Evolutionary conservation across 306 rosid genomes (phyloP).

Genomic region (Lathyrus oleraceus): DNA sequence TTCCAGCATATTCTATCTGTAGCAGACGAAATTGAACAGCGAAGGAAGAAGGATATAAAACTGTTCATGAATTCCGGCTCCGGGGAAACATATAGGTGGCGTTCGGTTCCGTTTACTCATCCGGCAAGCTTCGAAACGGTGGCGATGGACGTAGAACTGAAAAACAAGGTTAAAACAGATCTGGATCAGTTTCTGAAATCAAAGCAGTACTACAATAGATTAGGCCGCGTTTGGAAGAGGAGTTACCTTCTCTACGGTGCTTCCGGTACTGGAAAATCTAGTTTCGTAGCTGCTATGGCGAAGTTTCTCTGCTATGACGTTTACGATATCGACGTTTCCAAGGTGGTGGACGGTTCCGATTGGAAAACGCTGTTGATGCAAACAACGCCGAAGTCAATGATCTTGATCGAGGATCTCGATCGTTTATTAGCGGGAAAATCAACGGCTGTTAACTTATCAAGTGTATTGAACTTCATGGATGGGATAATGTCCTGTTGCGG

Average conservation of each 20-base stretch:
- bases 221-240: constrained; percentile 96
- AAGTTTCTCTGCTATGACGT: constrained; percentile 74
- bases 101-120: constrained; percentile 64
- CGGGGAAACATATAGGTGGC: constrained; percentile 56
- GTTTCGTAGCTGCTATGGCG: constrained; percentile 91
- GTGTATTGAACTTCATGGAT: constrained; percentile 84
- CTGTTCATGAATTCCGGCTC: constrained; percentile 48
- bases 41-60: constrained; percentile 56
- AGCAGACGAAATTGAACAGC: constrained; percentile 66
- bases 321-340: constrained; percentile 71
- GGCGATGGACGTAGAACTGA: constrained; percentile 70
- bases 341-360: constrained; percentile 55
- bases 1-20: constrained; percentile 77
- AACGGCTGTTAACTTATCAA: constrained; percentile 51
- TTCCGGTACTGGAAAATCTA: constrained; percentile 82
- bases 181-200: constrained; percentile 80
- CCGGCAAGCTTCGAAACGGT: constrained; percentile 86
- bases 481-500: constrained; percentile 73
- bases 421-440: constrained; percentile 49
- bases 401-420: constrained; percentile 82
- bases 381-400: constrained; percentile 66
- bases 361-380: constrained; percentile 59
- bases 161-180: constrained; percentile 69
- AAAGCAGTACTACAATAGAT: constrained; percentile 73
- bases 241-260: constrained; percentile 82